Conservation (phyloP, 495 filamentous ascomycete genomes). For the Cairneyella variabilis region DNA sequence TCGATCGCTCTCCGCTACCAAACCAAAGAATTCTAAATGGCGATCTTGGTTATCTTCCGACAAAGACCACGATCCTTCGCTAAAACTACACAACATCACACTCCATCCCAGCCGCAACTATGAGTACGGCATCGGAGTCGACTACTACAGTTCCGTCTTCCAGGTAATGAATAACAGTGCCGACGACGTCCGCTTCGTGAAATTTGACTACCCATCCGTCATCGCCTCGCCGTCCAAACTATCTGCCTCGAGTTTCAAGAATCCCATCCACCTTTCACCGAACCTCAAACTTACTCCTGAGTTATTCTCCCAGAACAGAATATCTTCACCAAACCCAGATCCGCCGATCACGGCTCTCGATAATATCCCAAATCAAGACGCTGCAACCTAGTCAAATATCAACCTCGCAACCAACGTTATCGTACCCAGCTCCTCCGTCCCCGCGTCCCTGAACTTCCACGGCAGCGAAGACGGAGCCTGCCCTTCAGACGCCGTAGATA, state of each 20-base stretch:
- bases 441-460: constrained; percentile 48
- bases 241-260: constrained; percentile 30
- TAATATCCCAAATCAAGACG: constrained; percentile 38
- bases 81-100: not conserved
- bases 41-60: not conserved
- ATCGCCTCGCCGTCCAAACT: constrained; percentile 4
- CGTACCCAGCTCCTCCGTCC: constrained; percentile 42
- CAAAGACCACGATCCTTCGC: not conserved
- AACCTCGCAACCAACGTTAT: constrained; percentile 48
- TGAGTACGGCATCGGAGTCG: constrained; percentile 55
- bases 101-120: constrained; percentile 39
- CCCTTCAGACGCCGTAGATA: too few species aligned
- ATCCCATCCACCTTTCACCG: constrained; percentile 9
- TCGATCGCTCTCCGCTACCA: not conserved
- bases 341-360: constrained; percentile 38
- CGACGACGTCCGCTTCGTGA: constrained; percentile 7
- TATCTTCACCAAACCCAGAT: constrained; percentile 18
- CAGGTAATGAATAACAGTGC: constrained; percentile 28
- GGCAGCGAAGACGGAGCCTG: too few species aligned
- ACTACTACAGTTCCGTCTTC: constrained; percentile 38
- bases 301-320: constrained; percentile 12
- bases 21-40: not conserved
- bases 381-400: constrained; percentile 40
- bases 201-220: constrained; percentile 4
- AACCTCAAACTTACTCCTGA: constrained; percentile 7